Evolutionary conservation across 306 rosid species (phyloP).

Genomic region (Urtica urens): DNA sequence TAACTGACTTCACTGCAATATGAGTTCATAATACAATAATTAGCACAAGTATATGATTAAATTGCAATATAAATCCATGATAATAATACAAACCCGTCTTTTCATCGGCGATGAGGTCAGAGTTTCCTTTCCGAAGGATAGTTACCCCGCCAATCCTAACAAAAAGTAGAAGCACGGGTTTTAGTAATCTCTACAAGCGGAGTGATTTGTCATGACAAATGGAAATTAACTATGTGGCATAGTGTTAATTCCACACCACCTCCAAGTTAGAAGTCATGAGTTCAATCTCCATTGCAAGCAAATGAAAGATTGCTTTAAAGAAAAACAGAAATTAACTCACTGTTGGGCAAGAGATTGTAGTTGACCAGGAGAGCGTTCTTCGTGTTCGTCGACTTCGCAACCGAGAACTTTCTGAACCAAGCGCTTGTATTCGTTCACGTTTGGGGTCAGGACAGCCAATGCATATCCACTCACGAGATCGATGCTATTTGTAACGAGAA

Average conservation of each 20-base stretch:
- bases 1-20: conserved; percentile 57
- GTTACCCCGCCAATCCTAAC: conserved; percentile 83
- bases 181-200: no score
- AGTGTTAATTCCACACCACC: no score
- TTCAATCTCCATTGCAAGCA: no score
- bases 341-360: conserved; percentile 51
- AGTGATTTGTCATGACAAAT: no score
- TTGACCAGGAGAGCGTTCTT: conserved; percentile 40
- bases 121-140: conserved; percentile 67
- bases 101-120: conserved; percentile 70
- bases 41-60: background rate
- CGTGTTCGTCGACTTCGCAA: conserved; percentile 51
- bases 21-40: background rate
- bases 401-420: conserved; percentile 54
- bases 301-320: background rate
- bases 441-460: conserved; percentile 80
- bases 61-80: background rate
- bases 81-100: conserved; percentile 43
- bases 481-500: conserved; percentile 60
- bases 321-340: conserved; percentile 26
- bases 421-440: conserved; percentile 76
- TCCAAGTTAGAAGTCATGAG: no score
- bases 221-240: no score
- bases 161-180: no score
- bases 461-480: conserved; percentile 72